Base-by-base conservation (phyloP, 1,139 yeast genomes). In the Lodderomyces beijingensis region DNA sequence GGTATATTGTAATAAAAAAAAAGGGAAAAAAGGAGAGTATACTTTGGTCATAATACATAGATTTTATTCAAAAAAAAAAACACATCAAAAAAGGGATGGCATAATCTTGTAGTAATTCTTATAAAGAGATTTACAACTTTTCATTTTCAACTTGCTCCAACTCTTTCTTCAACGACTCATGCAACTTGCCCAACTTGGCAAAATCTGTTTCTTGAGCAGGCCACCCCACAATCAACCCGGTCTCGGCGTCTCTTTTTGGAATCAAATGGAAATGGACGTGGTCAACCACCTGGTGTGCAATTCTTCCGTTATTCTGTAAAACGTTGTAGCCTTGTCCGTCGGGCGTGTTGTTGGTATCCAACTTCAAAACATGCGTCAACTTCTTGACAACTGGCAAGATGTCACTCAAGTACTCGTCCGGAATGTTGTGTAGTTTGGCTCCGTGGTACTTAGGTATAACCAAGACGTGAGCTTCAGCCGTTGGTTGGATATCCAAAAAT, bases 201-300 rank as follows among this genome's bases (percentile, higher is more conserved):
- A 81, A 74, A 51, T 82, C 82, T 32, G 91, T 81, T 36, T 70
- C 73, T 45, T 78, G 75, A n/a, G 86, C 79, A 4, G 96, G 96
- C 96, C 97, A 89, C 20, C 91, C 95, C 23, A 89, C 88, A 23
- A 69, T 71, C 42, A 89, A 70, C 0, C 97, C 97, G 12, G 88
- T 65, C 25, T 70, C 70, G 2, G 57, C 65, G 46, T 79, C 79
- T 38, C 70, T 71, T 70, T 89, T 89, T 28, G 98, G 98, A 51
- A 91, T 91, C 59, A 91, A 75, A 55, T 91, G 98, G 72, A 91
- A 84, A 58, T 89, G 98, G 37, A 89, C 96, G 57, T 91, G 98
- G 50, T 84, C 95, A 40, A 91, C 96, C 38, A 71, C 78, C 61
- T 91, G 97, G 55, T 89, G 96, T 15, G 97, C 97, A 52, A 88